These are phyloP conservation scores for Lycium ferocissimum DNA, from an alignment of 257 asterid genomes.

Conservation along the genomic window DNA sequence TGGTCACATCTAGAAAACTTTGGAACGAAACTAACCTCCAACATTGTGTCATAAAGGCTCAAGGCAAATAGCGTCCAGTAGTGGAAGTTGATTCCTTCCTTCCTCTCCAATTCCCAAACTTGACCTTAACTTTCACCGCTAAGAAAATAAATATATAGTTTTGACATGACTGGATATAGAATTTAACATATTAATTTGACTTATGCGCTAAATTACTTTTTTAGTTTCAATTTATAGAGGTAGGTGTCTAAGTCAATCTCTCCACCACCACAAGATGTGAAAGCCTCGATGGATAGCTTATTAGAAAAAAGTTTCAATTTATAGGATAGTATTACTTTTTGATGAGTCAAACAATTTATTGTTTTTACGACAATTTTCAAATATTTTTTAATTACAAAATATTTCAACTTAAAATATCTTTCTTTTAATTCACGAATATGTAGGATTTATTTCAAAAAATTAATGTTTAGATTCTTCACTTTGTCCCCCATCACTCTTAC, in stretches of 20 bases:
- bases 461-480: neutral
- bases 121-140: neutral
- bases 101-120: neutral
- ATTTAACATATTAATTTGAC: neutral
- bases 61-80: neutral
- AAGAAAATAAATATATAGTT: neutral
- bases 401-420: neutral
- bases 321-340: neutral
- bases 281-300: too few relatives aligned
- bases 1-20: neutral
- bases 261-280: too few relatives aligned
- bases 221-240: too few relatives aligned
- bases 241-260: too few relatives aligned
- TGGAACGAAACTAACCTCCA: too few relatives aligned
- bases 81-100: constrained; percentile 26
- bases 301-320: neutral
- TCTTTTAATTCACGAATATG: neutral
- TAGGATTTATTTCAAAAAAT: neutral
- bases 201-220: neutral
- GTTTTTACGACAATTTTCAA: neutral
- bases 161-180: neutral
- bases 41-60: too few relatives aligned
- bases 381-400: neutral
- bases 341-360: neutral
- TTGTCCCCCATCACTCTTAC: too few relatives aligned